Evolutionary conservation across 192 early-diverging fungal genomes (phyloP).

Genomic region (Lobosporangium transversale): DNA sequence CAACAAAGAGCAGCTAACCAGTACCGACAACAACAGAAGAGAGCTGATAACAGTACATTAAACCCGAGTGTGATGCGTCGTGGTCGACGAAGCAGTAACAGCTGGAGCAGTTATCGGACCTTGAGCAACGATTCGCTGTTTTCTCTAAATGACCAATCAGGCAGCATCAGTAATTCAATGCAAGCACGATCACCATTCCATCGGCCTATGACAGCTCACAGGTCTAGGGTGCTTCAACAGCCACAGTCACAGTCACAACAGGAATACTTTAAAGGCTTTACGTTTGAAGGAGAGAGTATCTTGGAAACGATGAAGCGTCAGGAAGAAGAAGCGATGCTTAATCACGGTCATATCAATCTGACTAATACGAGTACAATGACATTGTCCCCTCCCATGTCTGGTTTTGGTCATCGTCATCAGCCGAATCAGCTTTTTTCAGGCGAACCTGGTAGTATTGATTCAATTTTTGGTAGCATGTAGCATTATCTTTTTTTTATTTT

Average conservation of each 20-base stretch:
- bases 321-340: slow-evolving; percentile 15
- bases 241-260: slow-evolving; percentile 20
- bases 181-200: slow-evolving; percentile 14
- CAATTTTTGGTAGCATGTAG: slow-evolving; percentile 54
- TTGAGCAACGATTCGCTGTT: slow-evolving; percentile 43
- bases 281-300: slow-evolving; percentile 59
- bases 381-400: neutral
- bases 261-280: slow-evolving; percentile 74
- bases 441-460: slow-evolving; percentile 37
- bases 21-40: slow-evolving; percentile 43
- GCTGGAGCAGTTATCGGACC: slow-evolving; percentile 48
- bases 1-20: slow-evolving; percentile 43
- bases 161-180: slow-evolving; percentile 4
- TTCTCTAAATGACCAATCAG: slow-evolving; percentile 15
- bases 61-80: slow-evolving; percentile 31
- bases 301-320: slow-evolving; percentile 40
- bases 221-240: slow-evolving; percentile 17
- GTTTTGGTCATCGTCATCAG: neutral
- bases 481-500: slow-evolving; percentile 3
- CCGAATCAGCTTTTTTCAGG: slow-evolving; percentile 33
- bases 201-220: slow-evolving; percentile 6
- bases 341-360: neutral
- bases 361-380: neutral
- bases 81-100: slow-evolving; percentile 32
- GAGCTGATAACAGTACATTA: slow-evolving; percentile 38